phyloP scores from a whole-genome alignment of 2,329 filamentous ascomycete species.

The Venturia oleaginea region DNA sequence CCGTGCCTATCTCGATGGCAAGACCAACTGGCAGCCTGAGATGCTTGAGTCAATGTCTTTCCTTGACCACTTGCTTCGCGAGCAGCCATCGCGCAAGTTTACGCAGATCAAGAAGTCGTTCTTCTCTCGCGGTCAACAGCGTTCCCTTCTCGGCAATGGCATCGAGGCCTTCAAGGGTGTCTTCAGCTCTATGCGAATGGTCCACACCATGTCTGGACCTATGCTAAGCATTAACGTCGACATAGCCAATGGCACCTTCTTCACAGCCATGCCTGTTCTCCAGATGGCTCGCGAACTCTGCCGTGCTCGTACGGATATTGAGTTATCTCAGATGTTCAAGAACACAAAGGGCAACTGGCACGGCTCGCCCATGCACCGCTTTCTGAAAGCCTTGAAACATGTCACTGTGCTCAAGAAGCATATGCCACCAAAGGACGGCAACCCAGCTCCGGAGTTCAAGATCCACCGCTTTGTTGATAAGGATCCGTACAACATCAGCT shows the following conservation, averaged over 20 bases:
- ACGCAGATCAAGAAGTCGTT: constrained; percentile 74
- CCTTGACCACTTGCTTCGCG: constrained; percentile 78
- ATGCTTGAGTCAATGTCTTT: constrained; percentile 76
- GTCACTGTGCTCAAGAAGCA: constrained; percentile 12
- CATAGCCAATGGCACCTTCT: constrained; percentile 87
- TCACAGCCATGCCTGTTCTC: constrained; percentile 24
- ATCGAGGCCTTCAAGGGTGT: constrained; percentile 81
- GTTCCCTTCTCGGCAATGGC: constrained; percentile 49
- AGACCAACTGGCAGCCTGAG: constrained; percentile 41
- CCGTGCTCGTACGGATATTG: neutral
- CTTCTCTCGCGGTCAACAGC: constrained; percentile 49
- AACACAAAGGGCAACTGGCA: constrained; percentile 5
- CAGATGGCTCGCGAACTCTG: neutral
- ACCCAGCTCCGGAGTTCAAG: constrained; percentile 1
- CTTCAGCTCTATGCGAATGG: constrained; percentile 75
- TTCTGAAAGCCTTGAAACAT: constrained; percentile 10
- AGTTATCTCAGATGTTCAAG: neutral
- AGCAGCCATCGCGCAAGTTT: constrained; percentile 61
- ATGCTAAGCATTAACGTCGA: constrained; percentile 79
- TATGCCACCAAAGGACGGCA: neutral
- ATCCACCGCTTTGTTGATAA: constrained; percentile 49
- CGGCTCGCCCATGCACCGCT: constrained; percentile 1
- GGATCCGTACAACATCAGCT: constrained; percentile 34
- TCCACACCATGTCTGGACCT: constrained; percentile 45
- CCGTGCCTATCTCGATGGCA: constrained; percentile 54